Evolutionary conservation across 345 rosid species (phyloP).

Genomic region (Aegle marmelos): DNA sequence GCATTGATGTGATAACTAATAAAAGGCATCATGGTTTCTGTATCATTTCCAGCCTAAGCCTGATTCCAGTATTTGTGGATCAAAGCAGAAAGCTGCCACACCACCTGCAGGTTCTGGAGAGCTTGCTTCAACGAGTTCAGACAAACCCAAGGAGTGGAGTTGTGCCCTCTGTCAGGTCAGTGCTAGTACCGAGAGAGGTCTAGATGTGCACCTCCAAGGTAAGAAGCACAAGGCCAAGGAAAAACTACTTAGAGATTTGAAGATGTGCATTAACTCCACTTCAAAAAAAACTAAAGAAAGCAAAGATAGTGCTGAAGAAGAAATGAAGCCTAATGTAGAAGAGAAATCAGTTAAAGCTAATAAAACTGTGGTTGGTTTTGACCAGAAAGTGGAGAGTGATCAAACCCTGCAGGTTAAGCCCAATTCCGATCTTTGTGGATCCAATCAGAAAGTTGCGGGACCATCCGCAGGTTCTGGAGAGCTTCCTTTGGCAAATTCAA

Average conservation of each 20-base stretch:
- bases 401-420: slow-evolving; percentile 42
- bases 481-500: slow-evolving; percentile 11
- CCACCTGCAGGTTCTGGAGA: neutral
- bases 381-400: too few relatives aligned
- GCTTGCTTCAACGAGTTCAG: slow-evolving; percentile 13
- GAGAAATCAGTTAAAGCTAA: neutral
- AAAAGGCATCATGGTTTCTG: neutral
- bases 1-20: neutral
- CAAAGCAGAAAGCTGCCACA: slow-evolving; percentile 40
- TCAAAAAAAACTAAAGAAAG: slow-evolving; percentile 24
- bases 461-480: slow-evolving; percentile 14
- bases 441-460: slow-evolving; percentile 39
- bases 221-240: slow-evolving; percentile 30
- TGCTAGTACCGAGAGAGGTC: slow-evolving; percentile 20
- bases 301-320: neutral
- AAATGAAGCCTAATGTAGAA: too few relatives aligned
- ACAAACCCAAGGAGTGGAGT: slow-evolving; percentile 42
- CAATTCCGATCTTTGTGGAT: slow-evolving; percentile 27
- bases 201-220: slow-evolving; percentile 18
- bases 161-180: slow-evolving; percentile 40
- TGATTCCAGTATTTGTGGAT: slow-evolving; percentile 29
- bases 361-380: too few relatives aligned
- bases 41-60: slow-evolving; percentile 46
- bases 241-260: too few relatives aligned
- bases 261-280: neutral